A percentile compares a stretch with the other conserved stretches of the same genome.
phyloP scores from a whole-genome alignment of 371 early-diverging fungal species.

The Basidiobolus meristosporus region DNA sequence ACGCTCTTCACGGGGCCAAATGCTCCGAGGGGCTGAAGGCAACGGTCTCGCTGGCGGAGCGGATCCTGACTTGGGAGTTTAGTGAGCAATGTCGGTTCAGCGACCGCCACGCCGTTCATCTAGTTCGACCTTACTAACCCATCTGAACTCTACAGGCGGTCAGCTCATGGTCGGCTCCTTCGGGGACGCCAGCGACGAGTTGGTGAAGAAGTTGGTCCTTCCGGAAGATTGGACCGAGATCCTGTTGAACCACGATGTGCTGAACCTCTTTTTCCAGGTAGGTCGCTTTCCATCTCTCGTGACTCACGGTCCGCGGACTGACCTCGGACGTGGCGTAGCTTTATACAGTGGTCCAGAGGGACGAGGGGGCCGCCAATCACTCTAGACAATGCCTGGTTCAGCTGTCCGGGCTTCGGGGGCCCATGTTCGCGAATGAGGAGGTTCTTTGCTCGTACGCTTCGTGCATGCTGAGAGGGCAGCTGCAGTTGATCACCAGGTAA shows the following conservation, averaged over 20 bases:
- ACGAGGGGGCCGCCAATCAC: constrained; percentile 25
- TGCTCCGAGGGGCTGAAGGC: too few species aligned
- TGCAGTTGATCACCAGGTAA: constrained; percentile 32
- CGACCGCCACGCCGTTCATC: too few species aligned
- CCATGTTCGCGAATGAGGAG: constrained; percentile 27
- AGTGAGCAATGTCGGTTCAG: too few species aligned
- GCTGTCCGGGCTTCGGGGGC: constrained; percentile 42
- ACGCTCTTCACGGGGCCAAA: too few species aligned
- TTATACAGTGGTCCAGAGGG: constrained; percentile 17
- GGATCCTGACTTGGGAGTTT: too few species aligned
- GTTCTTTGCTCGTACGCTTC: constrained; percentile 19
- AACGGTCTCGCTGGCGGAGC: too few species aligned
- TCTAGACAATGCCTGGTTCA: constrained; percentile 43
- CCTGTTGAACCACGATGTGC: neutral
- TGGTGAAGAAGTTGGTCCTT: neutral
- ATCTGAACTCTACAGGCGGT: too few species aligned
- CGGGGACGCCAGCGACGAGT: too few species aligned
- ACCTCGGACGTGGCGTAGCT: constrained; percentile 7
- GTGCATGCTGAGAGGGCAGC: constrained; percentile 27
- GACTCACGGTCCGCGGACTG: neutral
- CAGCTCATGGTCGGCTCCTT: too few species aligned
- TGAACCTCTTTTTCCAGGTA: neutral
- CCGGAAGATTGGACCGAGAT: neutral
- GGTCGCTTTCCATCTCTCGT: neutral
- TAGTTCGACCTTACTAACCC: too few species aligned